Conservation (phyloP, 768 basidiomycete species). For the Coprinopsis sp. region DNA sequence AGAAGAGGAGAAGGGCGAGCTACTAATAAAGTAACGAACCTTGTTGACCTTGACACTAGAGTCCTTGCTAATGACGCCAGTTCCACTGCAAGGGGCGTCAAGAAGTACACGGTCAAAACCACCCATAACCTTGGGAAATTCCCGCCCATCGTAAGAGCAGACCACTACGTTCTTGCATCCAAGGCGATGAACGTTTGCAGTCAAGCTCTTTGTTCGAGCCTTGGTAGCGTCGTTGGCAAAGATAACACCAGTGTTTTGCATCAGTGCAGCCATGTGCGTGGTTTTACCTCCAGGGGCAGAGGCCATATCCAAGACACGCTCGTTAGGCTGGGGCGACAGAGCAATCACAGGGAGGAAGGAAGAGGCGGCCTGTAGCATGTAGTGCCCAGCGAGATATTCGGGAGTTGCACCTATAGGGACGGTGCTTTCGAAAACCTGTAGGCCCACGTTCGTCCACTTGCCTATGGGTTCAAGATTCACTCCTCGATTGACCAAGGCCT, state of each 20-base stretch:
- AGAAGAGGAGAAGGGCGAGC: constrained; percentile 6
- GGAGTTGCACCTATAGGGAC: constrained; percentile 98
- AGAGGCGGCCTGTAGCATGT: constrained; percentile 98
- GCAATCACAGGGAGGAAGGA: constrained; percentile 99
- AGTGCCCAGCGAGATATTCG: constrained; percentile 97
- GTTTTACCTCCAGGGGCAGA: constrained; percentile 98
- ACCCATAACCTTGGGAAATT: constrained; percentile 98
- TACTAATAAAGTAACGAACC: constrained; percentile 43
- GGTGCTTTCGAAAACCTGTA: constrained; percentile 96
- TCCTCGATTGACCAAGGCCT: constrained; percentile 89
- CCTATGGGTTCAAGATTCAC: constrained; percentile 98
- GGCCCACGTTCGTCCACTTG: constrained; percentile 98
- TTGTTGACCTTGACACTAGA: constrained; percentile 97
- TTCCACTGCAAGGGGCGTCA: constrained; percentile 97
- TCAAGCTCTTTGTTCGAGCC: constrained; percentile 89
- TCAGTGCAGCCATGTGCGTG: constrained; percentile 92
- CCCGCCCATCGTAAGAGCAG: constrained; percentile 94
- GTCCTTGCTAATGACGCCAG: constrained; percentile 98
- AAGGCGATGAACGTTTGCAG: constrained; percentile 93
- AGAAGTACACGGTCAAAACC: constrained; percentile 97
- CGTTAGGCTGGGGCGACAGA: constrained; percentile 85
- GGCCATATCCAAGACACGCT: constrained; percentile 96
- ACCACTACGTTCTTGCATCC: constrained; percentile 98
- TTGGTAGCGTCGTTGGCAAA: constrained; percentile 98
- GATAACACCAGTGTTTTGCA: constrained; percentile 96